Evolutionary conservation across 139 green algal genomes (phyloP), one percentile per base, ranked within the genome.

Genomic region (Chlamydomonas incerta): DNA sequence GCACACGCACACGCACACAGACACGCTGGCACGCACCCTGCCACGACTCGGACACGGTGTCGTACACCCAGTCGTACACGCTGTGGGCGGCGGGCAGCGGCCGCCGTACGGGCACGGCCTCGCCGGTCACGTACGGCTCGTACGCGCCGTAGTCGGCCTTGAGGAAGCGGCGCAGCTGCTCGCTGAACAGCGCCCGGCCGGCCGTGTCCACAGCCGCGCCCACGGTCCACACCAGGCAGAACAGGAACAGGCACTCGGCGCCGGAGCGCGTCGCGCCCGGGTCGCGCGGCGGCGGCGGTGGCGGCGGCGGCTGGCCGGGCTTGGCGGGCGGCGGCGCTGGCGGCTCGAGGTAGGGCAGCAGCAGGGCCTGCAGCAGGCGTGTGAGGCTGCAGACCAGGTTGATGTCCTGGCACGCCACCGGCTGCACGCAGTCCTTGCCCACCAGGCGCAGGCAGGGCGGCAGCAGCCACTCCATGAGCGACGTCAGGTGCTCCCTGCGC

Each of bases 51-150:
- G 67, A 34, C 28, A 41, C 17, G 0, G 79, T 75, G 83, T 93
- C 87, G 81, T 92, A 93, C 72, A 88, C 83, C 69, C 75, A 95
- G 81, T 95, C 91, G 57, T 91, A 95, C 35, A 95, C 93, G n/a
- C 55, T 92, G 35, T 77, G 85, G 0, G 86, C 50, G 3, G 68
- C 31, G 18, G 87, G 87, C 50, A 90, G 62, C 2, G 74, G 58
- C 46, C 62, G 77, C 58, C 79, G 80, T 35, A 88, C 21, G 5
- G 47, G 41, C 50, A 55, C 60, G 31, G 62, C 58, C n/a, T 83
- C 57, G n/a, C 60, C 58, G 11, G 69, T 66, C 9, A 80, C 87
- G 41, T 68, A 88, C 1, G 41, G 13, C 6, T 26, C 28, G 74
- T 90, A 90, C 20, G 46, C 8, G 0, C 87, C 88, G 58, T 87